A percentile compares a stretch with the other conserved stretches of the same genome.
These are phyloP conservation scores for Penicillium decumbens DNA, from an alignment of 2,329 filamentous ascomycete genomes.

Conservation along the genomic window DNA sequence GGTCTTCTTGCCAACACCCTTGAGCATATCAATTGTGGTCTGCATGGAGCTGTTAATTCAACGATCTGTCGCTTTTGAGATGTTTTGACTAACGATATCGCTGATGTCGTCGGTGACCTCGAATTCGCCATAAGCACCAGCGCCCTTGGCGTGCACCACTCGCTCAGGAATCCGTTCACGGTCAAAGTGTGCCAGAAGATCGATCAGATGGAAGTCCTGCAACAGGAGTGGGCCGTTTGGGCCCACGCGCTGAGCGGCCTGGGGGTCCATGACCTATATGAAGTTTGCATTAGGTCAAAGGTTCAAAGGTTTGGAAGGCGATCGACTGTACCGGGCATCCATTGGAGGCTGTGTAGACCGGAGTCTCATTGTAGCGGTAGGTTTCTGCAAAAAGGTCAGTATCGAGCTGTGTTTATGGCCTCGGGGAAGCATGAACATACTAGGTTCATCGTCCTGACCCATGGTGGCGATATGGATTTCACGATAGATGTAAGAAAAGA, in stretches of 20 bases:
- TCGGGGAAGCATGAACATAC: slow-evolving; percentile 15
- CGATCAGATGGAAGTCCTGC: slow-evolving; percentile 63
- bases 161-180: slow-evolving; percentile 41
- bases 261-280: slow-evolving; percentile 48
- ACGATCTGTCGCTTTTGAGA: not conserved
- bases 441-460: slow-evolving; percentile 37
- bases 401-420: not conserved
- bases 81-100: slow-evolving; percentile 37
- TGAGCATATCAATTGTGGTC: slow-evolving; percentile 48
- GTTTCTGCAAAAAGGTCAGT: slow-evolving; percentile 25
- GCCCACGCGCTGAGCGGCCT: slow-evolving; percentile 52
- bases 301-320: not conserved
- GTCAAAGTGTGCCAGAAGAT: slow-evolving; percentile 50
- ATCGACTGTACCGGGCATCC: slow-evolving; percentile 46
- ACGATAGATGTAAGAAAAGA: not conserved
- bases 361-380: slow-evolving; percentile 54
- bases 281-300: slow-evolving; percentile 7
- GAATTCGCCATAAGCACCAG: slow-evolving; percentile 42
- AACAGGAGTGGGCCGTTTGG: slow-evolving; percentile 57
- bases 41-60: slow-evolving; percentile 8
- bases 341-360: slow-evolving; percentile 58
- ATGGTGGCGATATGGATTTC: slow-evolving; percentile 22
- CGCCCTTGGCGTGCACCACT: slow-evolving; percentile 43
- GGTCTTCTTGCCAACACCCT: slow-evolving; percentile 63
- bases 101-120: slow-evolving; percentile 49